These are phyloP conservation scores for Quercus parvula DNA, from an alignment of 306 rosid genomes.

Conservation along the genomic window DNA sequence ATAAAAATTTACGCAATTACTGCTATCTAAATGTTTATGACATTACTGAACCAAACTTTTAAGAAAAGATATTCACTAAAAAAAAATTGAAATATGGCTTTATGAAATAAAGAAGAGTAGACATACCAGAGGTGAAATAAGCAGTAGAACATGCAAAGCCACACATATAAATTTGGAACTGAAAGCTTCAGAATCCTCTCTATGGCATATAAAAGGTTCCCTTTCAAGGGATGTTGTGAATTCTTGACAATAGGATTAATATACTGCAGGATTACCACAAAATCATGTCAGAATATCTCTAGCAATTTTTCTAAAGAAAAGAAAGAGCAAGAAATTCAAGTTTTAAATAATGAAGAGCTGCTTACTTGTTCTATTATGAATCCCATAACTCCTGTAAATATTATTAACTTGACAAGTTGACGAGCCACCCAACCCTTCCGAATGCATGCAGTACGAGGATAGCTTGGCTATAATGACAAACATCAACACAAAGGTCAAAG, in stretches of 20 bases:
- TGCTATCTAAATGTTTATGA: not conserved
- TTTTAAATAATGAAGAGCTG: slow-evolving; percentile 5
- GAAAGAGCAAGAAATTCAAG: slow-evolving; percentile 9
- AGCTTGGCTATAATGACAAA: slow-evolving; percentile 58
- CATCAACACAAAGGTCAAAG: slow-evolving; percentile 13
- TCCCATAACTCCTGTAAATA: slow-evolving; percentile 96
- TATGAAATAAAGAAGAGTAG: slow-evolving; percentile 13
- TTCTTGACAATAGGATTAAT: slow-evolving; percentile 88
- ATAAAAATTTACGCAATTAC: not conserved
- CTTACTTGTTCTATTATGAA: slow-evolving; percentile 94
- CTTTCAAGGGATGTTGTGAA: slow-evolving; percentile 95
- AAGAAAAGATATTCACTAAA: not conserved
- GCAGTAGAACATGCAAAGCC: slow-evolving; percentile 99
- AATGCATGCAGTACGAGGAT: slow-evolving; percentile 73
- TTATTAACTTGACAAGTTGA: slow-evolving; percentile 78
- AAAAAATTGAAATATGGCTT: not conserved
- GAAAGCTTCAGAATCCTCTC: slow-evolving; percentile 98
- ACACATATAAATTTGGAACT: slow-evolving; percentile 92
- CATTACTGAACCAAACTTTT: not conserved
- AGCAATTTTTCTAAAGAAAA: slow-evolving; percentile 1
- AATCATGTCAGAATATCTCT: slow-evolving; percentile 25
- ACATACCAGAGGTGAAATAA: slow-evolving; percentile 94
- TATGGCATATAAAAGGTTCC: slow-evolving; percentile 68
- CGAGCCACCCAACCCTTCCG: slow-evolving; percentile 93
- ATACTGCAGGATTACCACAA: slow-evolving; percentile 63